These are phyloP conservation scores for Kalmanozyma brasiliensis DNA, from an alignment of 1,284 basidiomycete genomes.

Conservation along the genomic window DNA sequence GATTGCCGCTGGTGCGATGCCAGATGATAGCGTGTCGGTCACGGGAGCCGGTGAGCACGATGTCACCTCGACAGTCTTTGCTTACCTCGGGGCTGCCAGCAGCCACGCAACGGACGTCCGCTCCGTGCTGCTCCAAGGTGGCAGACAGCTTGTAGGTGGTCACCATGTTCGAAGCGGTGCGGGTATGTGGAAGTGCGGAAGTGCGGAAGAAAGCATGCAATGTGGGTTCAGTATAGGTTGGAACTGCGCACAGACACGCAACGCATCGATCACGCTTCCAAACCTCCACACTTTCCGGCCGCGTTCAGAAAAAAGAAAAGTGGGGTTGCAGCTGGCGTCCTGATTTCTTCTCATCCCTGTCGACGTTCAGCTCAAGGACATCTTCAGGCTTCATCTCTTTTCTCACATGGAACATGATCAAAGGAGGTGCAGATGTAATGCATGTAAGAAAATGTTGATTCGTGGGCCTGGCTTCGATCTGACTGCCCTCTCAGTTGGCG, in stretches of 20 bases:
- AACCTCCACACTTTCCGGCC: slow-evolving; percentile 33
- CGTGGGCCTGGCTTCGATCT: not conserved
- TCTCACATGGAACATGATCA: no score
- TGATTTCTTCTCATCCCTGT: no score
- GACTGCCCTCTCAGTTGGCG: slow-evolving; percentile 4
- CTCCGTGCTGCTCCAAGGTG: slow-evolving; percentile 52
- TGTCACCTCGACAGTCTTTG: slow-evolving; percentile 32
- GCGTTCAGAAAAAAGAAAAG: slow-evolving; percentile 20
- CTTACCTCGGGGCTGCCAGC: slow-evolving; percentile 23
- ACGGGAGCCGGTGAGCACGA: slow-evolving; percentile 57
- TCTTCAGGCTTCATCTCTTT: no score
- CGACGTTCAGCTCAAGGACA: not conserved
- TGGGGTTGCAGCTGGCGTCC: no score
- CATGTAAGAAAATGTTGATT: no score
- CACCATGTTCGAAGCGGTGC: slow-evolving; percentile 10
- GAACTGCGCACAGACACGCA: slow-evolving; percentile 39
- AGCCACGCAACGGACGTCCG: slow-evolving; percentile 60
- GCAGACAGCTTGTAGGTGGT: slow-evolving; percentile 49
- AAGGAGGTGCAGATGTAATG: no score
- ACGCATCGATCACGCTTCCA: slow-evolving; percentile 34
- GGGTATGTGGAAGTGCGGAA: slow-evolving; percentile 3
- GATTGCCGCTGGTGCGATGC: slow-evolving; percentile 41
- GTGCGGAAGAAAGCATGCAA: slow-evolving; percentile 3
- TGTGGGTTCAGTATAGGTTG: no score
- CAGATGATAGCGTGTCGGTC: slow-evolving; percentile 51